phyloP scores from a whole-genome alignment of 345 rosid species.

The Litchi chinensis region DNA sequence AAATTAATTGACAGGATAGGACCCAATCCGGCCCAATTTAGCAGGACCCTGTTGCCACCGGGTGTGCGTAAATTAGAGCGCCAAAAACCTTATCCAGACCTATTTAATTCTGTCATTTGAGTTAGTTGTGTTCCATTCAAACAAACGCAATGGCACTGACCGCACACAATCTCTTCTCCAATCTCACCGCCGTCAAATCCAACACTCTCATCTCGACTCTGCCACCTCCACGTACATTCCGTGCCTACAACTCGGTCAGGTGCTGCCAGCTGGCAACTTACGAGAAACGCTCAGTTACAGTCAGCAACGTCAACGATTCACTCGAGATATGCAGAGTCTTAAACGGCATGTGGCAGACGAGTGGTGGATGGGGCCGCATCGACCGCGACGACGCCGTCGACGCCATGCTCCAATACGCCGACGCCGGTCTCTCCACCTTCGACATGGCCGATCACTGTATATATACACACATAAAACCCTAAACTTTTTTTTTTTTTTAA shows the following conservation, averaged over 20 bases:
- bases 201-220: slow-evolving; percentile 19
- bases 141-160: slow-evolving; percentile 32
- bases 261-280: slow-evolving; percentile 45
- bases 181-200: slow-evolving; percentile 33
- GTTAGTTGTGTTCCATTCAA: neutral
- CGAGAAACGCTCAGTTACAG: slow-evolving; percentile 45
- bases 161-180: slow-evolving; percentile 35
- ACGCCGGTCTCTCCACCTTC: slow-evolving; percentile 89
- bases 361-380: slow-evolving; percentile 90
- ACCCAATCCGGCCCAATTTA: too few species aligned
- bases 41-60: too few species aligned
- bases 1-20: too few species aligned
- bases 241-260: slow-evolving; percentile 34
- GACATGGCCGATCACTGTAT: slow-evolving; percentile 97
- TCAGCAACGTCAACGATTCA: slow-evolving; percentile 82
- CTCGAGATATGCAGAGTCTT: slow-evolving; percentile 80
- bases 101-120: neutral
- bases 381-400: slow-evolving; percentile 83
- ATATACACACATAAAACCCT: slow-evolving; percentile 13
- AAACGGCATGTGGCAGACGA: slow-evolving; percentile 95
- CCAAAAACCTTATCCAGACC: neutral
- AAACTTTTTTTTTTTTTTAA: neutral
- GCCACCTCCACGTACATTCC: slow-evolving; percentile 21
- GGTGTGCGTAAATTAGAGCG: neutral
- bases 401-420: slow-evolving; percentile 76